Conservation (phyloP, 768 basidiomycete genomes). For the Leucogyrophana mollusca region DNA sequence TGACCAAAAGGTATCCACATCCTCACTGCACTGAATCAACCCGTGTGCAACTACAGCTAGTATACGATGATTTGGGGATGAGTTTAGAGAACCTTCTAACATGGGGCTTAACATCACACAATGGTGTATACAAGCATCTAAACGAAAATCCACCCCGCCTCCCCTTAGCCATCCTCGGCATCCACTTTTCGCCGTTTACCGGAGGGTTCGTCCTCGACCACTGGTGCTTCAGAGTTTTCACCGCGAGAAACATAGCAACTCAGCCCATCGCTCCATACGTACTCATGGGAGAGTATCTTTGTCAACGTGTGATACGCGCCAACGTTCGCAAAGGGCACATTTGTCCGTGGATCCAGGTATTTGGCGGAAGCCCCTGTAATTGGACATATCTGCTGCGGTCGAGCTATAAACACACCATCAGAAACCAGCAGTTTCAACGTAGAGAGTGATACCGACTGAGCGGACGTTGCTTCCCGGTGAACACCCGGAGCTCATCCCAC, state of each 20-base stretch:
- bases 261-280: conserved; percentile 54
- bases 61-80: too few species aligned
- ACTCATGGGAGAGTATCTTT: conserved; percentile 62
- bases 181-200: too few species aligned
- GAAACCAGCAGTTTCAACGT: background rate
- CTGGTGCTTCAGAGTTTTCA: background rate
- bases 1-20: too few species aligned
- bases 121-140: too few species aligned
- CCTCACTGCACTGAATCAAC: too few species aligned
- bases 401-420: conserved; percentile 45
- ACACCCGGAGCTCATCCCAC: conserved; percentile 74
- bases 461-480: conserved; percentile 63
- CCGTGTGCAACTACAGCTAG: too few species aligned
- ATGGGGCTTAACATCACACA: too few species aligned
- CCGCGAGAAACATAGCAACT: conserved; percentile 39
- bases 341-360: conserved; percentile 79
- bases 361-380: conserved; percentile 77
- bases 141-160: too few species aligned
- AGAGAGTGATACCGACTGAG: conserved; percentile 40
- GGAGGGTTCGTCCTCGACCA: too few species aligned
- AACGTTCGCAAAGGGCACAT: conserved; percentile 74
- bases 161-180: too few species aligned
- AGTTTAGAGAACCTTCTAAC: too few species aligned
- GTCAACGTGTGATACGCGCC: conserved; percentile 66
- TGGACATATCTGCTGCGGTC: conserved; percentile 63